Percentiles rank a stretch among this genome's conserved stretches.
Evolutionary conservation across 2,329 filamentous ascomycete species (phyloP).

Genomic region (Fusarium verrucosum): DNA sequence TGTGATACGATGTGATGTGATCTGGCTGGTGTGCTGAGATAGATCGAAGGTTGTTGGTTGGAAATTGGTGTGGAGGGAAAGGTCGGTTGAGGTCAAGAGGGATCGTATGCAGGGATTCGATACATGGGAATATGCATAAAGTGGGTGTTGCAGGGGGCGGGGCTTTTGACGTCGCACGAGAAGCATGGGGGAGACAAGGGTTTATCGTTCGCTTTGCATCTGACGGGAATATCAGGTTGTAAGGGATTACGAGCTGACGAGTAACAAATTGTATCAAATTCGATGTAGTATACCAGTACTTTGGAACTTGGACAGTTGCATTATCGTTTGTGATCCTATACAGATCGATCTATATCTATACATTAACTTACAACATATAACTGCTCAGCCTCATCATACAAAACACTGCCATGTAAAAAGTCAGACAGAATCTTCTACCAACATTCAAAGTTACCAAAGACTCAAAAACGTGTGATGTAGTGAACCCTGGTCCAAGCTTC

Average conservation of each 20-base stretch:
- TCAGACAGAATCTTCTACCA: background rate
- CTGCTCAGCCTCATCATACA: background rate
- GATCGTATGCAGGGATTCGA: constrained; percentile 20
- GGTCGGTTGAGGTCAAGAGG: constrained; percentile 2
- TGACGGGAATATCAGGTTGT: constrained; percentile 24
- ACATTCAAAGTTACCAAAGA: too few species aligned
- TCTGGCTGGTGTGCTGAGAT: constrained; percentile 16
- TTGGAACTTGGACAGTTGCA: background rate
- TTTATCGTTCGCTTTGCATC: constrained; percentile 12
- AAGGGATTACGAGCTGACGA: constrained; percentile 8
- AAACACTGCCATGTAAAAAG: constrained; percentile 12
- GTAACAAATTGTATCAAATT: constrained; percentile 1
- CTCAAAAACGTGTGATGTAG: constrained; percentile 4
- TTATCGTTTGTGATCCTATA: background rate
- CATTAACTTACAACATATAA: background rate
- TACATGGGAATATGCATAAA: constrained; percentile 37
- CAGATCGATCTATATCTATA: too few species aligned
- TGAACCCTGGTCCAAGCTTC: constrained; percentile 29
- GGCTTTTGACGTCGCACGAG: constrained; percentile 29
- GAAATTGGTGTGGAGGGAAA: background rate
- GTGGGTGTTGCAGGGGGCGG: constrained; percentile 29
- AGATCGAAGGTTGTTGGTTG: constrained; percentile 9
- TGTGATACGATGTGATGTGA: background rate
- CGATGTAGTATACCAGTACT: background rate
- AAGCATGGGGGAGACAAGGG: constrained; percentile 18